Evolutionary conservation across 2,329 filamentous ascomycete species (phyloP).

Genomic region (Chaetomium sp.): DNA sequence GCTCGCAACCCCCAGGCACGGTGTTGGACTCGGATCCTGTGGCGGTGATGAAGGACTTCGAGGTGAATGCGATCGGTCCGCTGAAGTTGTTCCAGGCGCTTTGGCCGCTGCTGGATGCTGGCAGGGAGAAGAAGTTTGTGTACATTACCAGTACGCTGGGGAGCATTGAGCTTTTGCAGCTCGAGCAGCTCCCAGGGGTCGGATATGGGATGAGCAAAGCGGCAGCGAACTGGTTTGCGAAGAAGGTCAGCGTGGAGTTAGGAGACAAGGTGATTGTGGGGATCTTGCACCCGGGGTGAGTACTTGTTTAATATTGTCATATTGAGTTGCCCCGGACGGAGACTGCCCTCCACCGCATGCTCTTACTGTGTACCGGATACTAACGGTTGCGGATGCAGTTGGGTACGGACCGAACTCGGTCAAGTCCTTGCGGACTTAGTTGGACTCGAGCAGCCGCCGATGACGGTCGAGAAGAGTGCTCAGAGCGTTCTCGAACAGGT

Average conservation of each 20-base stretch:
- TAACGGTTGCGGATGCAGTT: constrained; percentile 12
- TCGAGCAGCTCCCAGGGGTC: constrained; percentile 20
- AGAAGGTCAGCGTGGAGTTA: constrained; percentile 22
- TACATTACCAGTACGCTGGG: constrained; percentile 24
- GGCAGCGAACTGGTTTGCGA: constrained; percentile 25
- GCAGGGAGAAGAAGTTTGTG: constrained; percentile 19
- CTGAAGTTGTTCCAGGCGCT: constrained; percentile 22
- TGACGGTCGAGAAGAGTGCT: constrained; percentile 21
- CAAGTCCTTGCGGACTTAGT: constrained; percentile 24
- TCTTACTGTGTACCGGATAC: neutral
- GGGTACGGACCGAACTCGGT: constrained; percentile 26
- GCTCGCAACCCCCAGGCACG: constrained; percentile 15
- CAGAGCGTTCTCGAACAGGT: constrained; percentile 22
- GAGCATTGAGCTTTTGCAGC: constrained; percentile 20
- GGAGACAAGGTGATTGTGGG: constrained; percentile 21
- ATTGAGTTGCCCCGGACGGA: too few relatives aligned
- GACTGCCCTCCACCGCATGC: neutral
- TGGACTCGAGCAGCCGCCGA: constrained; percentile 21
- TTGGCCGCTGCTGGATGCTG: constrained; percentile 19
- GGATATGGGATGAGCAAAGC: constrained; percentile 29
- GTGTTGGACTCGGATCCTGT: constrained; percentile 18
- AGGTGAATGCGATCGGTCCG: constrained; percentile 22
- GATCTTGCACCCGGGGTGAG: constrained; percentile 27
- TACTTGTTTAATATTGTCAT: neutral
- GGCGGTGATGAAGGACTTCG: constrained; percentile 19